Percentiles rank a stretch among this genome's conserved stretches.
phyloP scores from a whole-genome alignment of 371 early-diverging fungal genomes.

The Dichotomocladium elegans region DNA sequence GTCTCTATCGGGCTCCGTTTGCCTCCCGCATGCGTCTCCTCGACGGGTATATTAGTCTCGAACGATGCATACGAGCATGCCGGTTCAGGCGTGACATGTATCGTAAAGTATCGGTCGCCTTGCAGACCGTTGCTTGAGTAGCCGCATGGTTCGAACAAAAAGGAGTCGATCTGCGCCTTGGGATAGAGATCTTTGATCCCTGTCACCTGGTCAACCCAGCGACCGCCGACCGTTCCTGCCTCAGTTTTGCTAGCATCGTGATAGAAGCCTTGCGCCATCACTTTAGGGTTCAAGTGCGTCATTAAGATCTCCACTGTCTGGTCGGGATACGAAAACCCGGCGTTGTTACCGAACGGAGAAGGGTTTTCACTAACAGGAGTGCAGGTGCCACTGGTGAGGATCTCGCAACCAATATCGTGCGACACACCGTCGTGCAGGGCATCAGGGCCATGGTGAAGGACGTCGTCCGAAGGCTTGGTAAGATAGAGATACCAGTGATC shows the following conservation, averaged over 20 bases:
- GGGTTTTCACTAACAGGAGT: conserved; percentile 34
- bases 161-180: conserved; percentile 74
- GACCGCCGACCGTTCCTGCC: conserved; percentile 57
- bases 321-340: conserved; percentile 53
- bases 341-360: conserved; percentile 40
- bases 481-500: conserved; percentile 96
- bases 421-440: not conserved
- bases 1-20: conserved; percentile 15
- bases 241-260: conserved; percentile 39
- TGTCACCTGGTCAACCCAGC: conserved; percentile 65
- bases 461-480: conserved; percentile 64
- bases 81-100: conserved; percentile 96
- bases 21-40: conserved; percentile 16
- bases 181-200: conserved; percentile 84
- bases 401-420: conserved; percentile 7
- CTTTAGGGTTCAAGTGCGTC: conserved; percentile 81
- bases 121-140: conserved; percentile 89
- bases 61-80: conserved; percentile 96
- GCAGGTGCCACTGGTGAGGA: conserved; percentile 23
- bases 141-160: conserved; percentile 91
- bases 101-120: conserved; percentile 82
- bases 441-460: conserved; percentile 25
- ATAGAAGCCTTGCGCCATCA: conserved; percentile 70
- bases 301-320: conserved; percentile 94
- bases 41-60: conserved; percentile 86